Conservation (phyloP, 371 early-diverging fungal genomes). For the Chytridium lagenaria region DNA sequence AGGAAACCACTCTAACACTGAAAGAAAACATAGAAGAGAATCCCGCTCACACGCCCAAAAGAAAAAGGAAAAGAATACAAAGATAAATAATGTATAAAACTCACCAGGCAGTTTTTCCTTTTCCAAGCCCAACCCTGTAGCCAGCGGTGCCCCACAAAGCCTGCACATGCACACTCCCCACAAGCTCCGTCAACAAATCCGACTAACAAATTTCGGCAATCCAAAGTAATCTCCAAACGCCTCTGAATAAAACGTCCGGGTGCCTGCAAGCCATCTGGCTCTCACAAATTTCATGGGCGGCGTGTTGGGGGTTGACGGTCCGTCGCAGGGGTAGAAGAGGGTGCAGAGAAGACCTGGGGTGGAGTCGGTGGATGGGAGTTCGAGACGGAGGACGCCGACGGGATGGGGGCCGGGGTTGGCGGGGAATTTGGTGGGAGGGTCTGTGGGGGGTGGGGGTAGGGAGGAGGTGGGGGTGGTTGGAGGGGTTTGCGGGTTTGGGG, state of each 20-base stretch:
- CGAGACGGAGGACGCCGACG: slow-evolving; percentile 18
- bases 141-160: neutral
- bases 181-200: neutral
- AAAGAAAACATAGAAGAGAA: too few species aligned
- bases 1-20: too few species aligned
- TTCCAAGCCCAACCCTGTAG: neutral
- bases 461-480: neutral
- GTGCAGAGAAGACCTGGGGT: slow-evolving; percentile 8
- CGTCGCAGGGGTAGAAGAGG: slow-evolving; percentile 25
- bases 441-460: neutral
- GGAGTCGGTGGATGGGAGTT: slow-evolving; percentile 19
- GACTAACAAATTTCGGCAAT: neutral
- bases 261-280: slow-evolving; percentile 24
- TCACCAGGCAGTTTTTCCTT: neutral
- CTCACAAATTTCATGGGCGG: neutral
- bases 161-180: neutral
- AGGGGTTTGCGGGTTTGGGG: neutral
- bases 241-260: slow-evolving; percentile 3
- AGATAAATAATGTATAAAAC: neutral
- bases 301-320: neutral
- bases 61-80: neutral
- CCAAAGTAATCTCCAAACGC: slow-evolving; percentile 8
- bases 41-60: neutral
- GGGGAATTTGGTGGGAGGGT: neutral
- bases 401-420: slow-evolving; percentile 13